Base-by-base conservation (phyloP, 805 yeast genomes). In the Lipomyces spencermartinsiae region DNA sequence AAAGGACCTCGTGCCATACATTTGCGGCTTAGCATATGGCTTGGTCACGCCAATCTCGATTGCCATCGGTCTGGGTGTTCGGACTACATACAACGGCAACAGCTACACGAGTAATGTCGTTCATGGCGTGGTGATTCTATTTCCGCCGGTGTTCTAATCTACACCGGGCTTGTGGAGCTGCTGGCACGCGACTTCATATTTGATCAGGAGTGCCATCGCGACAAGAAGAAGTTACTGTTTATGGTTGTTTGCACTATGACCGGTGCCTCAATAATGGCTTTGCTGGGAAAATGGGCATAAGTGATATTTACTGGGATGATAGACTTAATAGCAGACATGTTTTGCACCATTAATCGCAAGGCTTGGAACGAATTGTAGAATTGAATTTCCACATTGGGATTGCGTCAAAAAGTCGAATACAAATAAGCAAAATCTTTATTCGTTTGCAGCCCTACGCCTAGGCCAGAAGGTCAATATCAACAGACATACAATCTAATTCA, bases 211-310 rank as follows among this genome's bases (percentile, higher is more conserved):
- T 70, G 81, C 37, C 75, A 79, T 49, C 82, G 37, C 37, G 80
- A 80, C 73, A 84, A 72, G 43, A 65, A 77, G 61, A 70, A 81
- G 34, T 81, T 81, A 80, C 69, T 84, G 46, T 71, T 79, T 59
- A 78, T 78, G 34, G 39, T 60, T 6, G 43, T 59, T 35, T 34
- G 37, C 37, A 34, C 37, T 3, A 3, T 34, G 2, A n/a, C 33
- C 16, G 93, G 93, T 58, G 84, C 87, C 43, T 89, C 88, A 9
- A 74, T 88, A 46, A 89, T 89, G 92, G 91, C 92, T 0, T 78
- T 89, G 58, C 81, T 89, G 33, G 93, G 92, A 55, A 88, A 86
- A 76, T 89, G 93, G 92, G 92, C 91, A 6, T 88, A 77, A 61
- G 34, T 8, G 59, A 2, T 34, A 34, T 34, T 34, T 34, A 34